A percentile compares a stretch with the other conserved stretches of the same genome.
Evolutionary conservation across 176 grass and related monocot species (phyloP).

Genomic region (Otatea glauca): DNA sequence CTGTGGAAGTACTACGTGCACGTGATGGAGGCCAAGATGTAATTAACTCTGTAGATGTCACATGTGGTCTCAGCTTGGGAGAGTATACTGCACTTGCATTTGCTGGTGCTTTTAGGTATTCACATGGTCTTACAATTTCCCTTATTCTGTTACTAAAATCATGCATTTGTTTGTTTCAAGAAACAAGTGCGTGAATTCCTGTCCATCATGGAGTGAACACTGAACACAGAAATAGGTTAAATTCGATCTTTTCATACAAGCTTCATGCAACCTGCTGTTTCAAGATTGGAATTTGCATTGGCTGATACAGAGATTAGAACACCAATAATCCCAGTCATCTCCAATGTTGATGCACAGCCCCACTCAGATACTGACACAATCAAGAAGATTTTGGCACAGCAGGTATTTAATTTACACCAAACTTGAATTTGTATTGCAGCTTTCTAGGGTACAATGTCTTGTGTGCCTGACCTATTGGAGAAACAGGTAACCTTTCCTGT

Average conservation of each 20-base stretch:
- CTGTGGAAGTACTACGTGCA: conserved; percentile 77
- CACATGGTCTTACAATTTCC: no score
- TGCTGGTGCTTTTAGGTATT: conserved; percentile 92
- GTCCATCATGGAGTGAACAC: not conserved
- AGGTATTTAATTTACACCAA: conserved; percentile 51
- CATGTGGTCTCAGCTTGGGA: conserved; percentile 94
- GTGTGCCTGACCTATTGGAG: conserved; percentile 12
- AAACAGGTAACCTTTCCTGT: conserved; percentile 88
- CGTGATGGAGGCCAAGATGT: conserved; percentile 75
- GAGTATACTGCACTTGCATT: conserved; percentile 98
- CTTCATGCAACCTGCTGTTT: conserved; percentile 92
- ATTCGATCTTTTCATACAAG: conserved; percentile 68
- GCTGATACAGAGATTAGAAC: conserved; percentile 69
- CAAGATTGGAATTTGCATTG: conserved; percentile 81
- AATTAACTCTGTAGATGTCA: conserved; percentile 81
- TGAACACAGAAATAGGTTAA: not conserved
- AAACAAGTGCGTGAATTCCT: not conserved
- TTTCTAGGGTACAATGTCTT: conserved; percentile 13
- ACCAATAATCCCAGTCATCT: conserved; percentile 92
- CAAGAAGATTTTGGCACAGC: conserved; percentile 77
- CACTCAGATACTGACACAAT: conserved; percentile 85
- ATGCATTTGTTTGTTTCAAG: not conserved
- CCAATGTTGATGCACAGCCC: conserved; percentile 80
- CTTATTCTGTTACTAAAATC: not conserved
- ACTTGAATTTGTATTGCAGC: not conserved